Evolutionary conservation across 345 rosid genomes (phyloP), one percentile per base, ranked within the genome.

Genomic region (Psidium guajava): DNA sequence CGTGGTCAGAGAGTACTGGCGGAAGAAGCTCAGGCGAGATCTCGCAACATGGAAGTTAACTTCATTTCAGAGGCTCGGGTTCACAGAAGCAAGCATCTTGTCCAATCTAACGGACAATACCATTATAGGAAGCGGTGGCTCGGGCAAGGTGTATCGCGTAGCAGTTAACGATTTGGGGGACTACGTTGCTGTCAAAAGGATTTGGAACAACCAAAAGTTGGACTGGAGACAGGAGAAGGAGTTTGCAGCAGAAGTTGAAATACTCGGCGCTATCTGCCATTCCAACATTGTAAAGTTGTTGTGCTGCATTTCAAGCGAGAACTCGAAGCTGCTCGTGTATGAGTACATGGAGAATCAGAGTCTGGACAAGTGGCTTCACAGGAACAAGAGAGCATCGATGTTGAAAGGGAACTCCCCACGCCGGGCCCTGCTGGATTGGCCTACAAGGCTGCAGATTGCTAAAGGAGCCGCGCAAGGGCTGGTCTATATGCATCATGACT

Each of bases 331-430:
- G 87, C 94, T 97, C 0, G 99, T 97, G 49, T 97, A 97, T 7
- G 98, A 97, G 90, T 97, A 95, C 87, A 87, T 96, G 89, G 96
- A 96, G 92, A 97, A 97, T 64, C 92, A 91, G 3, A 97, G 98
- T 81, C 90, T 97, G 5, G 99, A 97, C 85, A 87, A 89, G 53
- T 97, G 99, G 99, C 96, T 95, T 87, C 98, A 95, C 36, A 90
- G 89, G 83, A 94, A 89, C 87, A 90, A 86, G 74, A 92, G 94
- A 85, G 85, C 83, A 55, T 58, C 85, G 3, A 27, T 82, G 2
- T 52, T 85, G 11, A 88, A 55, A 44, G 42, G 83, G 16, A 85
- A 40, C 86, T 86, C 90, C 2, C 90, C 83, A 10, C 82, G 82
- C 82, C 64, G 53, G 83, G 69, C 55, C 44, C 83, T 47, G 59